Conservation (phyloP, 176 grass and related monocot species). For the Paspalum vaginatum region DNA sequence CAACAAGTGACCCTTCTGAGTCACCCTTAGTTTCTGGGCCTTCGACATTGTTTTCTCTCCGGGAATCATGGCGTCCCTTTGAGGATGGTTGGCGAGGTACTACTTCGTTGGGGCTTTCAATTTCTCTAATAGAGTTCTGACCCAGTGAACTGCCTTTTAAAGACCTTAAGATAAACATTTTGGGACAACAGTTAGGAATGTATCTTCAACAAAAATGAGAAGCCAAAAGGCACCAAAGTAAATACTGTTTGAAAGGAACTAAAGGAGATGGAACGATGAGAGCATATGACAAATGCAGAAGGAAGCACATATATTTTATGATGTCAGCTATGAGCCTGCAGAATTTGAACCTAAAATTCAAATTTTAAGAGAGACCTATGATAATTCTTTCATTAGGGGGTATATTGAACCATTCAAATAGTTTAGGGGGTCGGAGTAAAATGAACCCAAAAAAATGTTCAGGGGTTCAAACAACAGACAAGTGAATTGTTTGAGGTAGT, state of each 20-base stretch:
- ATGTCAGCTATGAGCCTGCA: neutral
- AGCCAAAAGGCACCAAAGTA: slow-evolving; percentile 4
- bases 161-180: slow-evolving; percentile 46
- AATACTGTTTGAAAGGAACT: slow-evolving; percentile 20
- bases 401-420: neutral
- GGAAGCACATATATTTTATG: neutral
- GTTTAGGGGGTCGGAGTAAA: neutral
- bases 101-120: slow-evolving; percentile 54
- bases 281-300: slow-evolving; percentile 12
- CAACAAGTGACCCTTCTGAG: slow-evolving; percentile 53
- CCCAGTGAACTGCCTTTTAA: slow-evolving; percentile 49
- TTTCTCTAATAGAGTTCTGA: slow-evolving; percentile 37
- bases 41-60: slow-evolving; percentile 55
- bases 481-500: too few species aligned
- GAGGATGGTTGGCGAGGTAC: slow-evolving; percentile 48
- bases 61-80: slow-evolving; percentile 43
- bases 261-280: neutral
- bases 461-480: too few species aligned
- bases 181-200: slow-evolving; percentile 29
- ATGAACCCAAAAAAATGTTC: neutral
- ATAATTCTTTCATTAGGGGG: neutral
- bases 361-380: neutral
- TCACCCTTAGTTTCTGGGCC: slow-evolving; percentile 59
- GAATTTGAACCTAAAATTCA: neutral
- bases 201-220: slow-evolving; percentile 16